phyloP scores from a whole-genome alignment of 306 rosid genomes.

The Sicyos edulis region DNA sequence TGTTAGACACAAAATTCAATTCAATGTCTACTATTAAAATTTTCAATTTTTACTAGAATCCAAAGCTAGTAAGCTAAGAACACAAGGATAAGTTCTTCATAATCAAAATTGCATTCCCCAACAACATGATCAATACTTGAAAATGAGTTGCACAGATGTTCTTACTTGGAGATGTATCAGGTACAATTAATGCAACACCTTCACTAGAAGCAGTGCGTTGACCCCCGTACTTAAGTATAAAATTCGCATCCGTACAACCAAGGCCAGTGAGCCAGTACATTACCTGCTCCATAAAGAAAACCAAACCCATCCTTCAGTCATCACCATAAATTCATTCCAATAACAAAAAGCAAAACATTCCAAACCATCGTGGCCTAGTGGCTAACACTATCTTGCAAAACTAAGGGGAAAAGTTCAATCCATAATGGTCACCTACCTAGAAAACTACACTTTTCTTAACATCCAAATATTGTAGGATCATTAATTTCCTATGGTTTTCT shows the following conservation, averaged over 20 bases:
- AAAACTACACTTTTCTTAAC: too few species aligned
- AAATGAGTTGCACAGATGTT: neutral
- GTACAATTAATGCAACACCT: constrained; percentile 66
- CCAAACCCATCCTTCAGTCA: too few species aligned
- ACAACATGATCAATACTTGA: neutral
- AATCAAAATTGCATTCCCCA: neutral
- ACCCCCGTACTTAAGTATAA: constrained; percentile 71
- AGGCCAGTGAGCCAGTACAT: constrained; percentile 93
- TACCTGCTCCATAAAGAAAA: constrained; percentile 40
- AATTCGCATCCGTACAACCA: constrained; percentile 77
- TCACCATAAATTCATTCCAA: neutral
- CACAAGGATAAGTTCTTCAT: neutral
- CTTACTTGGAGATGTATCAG: constrained; percentile 92
- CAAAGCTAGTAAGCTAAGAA: neutral
- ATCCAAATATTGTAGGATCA: too few species aligned
- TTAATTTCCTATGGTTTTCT: too few species aligned
- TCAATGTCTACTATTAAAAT: neutral
- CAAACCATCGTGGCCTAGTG: too few species aligned
- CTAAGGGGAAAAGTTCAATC: too few species aligned
- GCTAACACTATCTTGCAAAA: too few species aligned
- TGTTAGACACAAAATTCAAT: too few species aligned
- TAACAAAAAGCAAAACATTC: too few species aligned
- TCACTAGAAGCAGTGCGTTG: constrained; percentile 69
- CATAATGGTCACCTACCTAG: too few species aligned
- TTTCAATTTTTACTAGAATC: neutral